Conservation (phyloP, 805 yeast species). For the Saccharomycopsis sp. region DNA sequence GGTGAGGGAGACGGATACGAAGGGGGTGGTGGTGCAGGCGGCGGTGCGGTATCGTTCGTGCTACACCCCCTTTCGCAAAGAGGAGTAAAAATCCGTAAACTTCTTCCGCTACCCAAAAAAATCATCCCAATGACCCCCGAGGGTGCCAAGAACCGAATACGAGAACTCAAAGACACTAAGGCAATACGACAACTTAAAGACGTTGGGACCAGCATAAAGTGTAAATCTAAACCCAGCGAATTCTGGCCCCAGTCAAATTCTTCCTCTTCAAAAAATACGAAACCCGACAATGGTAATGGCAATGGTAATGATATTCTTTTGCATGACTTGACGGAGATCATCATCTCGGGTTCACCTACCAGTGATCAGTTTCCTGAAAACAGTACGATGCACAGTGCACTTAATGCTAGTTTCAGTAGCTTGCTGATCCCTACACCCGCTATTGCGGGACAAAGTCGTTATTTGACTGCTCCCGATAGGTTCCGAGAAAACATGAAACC, state of each 20-base stretch:
- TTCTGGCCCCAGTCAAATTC: not conserved
- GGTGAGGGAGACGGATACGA: not conserved
- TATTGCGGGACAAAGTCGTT: not conserved
- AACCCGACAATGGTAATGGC: not conserved
- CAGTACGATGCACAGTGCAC: not conserved
- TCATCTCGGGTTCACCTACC: not conserved
- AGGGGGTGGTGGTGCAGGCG: not conserved
- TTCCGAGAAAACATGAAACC: too few species aligned
- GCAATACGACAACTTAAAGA: too few species aligned
- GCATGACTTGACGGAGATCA: constrained; percentile 19
- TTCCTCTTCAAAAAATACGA: too few species aligned
- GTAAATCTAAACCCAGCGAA: not conserved
- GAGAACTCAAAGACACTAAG: too few species aligned
- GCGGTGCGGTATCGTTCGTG: not conserved
- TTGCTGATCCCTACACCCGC: not conserved
- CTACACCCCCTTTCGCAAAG: not conserved
- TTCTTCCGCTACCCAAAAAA: not conserved
- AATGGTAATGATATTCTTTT: constrained; percentile 4
- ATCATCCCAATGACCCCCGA: too few species aligned
- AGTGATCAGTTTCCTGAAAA: not conserved
- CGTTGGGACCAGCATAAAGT: too few species aligned
- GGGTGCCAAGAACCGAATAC: not conserved
- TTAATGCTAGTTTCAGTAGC: not conserved
- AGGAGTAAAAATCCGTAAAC: not conserved
- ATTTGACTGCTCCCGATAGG: not conserved